Percentiles rank a stretch among this genome's conserved stretches.
Evolutionary conservation across 2,329 filamentous ascomycete species (phyloP).

Genomic region (Colletotrichum simmondsii): DNA sequence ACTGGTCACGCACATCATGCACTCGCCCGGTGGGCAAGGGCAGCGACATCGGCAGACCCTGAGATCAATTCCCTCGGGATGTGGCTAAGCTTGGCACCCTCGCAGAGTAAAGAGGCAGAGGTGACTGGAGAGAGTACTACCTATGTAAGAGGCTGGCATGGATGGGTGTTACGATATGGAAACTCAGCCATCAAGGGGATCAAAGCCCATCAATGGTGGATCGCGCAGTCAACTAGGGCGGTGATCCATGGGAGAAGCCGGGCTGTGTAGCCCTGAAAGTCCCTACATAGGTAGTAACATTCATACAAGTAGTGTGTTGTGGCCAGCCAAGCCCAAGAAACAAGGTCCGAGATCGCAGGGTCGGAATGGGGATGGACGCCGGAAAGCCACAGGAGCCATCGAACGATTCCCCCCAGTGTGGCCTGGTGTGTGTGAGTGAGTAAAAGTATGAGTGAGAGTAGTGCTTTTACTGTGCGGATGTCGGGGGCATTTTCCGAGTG

Average conservation of each 20-base stretch:
- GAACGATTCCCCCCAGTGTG: conserved; percentile 25
- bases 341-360: conserved; percentile 30
- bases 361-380: neutral
- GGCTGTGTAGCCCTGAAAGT: conserved; percentile 9
- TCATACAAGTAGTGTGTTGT: neutral
- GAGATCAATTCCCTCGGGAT: conserved; percentile 7
- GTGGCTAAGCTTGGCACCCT: conserved; percentile 12
- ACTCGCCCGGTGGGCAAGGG: neutral
- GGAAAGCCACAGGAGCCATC: conserved; percentile 16
- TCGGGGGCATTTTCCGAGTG: neutral
- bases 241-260: conserved; percentile 27
- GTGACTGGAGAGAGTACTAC: too few relatives aligned
- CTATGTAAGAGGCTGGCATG: neutral
- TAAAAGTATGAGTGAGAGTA: neutral
- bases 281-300: too few relatives aligned
- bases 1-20: neutral
- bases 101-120: too few relatives aligned
- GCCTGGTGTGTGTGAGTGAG: neutral
- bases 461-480: neutral
- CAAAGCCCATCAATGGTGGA: conserved; percentile 6
- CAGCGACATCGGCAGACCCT: conserved; percentile 31
- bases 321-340: neutral
- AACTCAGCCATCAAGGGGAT: neutral
- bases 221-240: conserved; percentile 5
- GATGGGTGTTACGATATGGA: conserved; percentile 13